Evolutionary conservation across 148 eudicot species (phyloP).

Genomic region (Heliamphora exappendiculata): DNA sequence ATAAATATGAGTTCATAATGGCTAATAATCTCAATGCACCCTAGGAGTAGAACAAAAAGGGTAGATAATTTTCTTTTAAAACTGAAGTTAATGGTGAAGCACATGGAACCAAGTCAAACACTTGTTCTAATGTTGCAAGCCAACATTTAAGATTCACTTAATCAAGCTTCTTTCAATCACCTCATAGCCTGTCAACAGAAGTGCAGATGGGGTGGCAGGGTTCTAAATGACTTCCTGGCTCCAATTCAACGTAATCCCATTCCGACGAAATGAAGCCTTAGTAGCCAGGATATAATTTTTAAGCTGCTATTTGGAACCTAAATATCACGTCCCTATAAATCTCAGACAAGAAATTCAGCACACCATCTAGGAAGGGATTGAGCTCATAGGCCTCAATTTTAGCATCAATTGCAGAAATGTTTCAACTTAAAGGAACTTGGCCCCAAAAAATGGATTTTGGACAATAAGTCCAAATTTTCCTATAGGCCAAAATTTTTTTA

Average conservation of each 20-base stretch:
- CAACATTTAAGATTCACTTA: background rate
- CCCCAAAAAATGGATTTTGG: background rate
- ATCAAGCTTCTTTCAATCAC: background rate
- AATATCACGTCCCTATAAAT: no score
- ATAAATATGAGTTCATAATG: no score
- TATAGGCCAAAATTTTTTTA: background rate
- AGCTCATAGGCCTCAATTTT: background rate
- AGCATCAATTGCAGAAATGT: background rate
- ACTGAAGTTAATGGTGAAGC: background rate
- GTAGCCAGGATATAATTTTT: background rate
- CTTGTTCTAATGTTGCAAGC: background rate
- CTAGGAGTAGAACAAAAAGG: background rate
- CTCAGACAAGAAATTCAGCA: background rate
- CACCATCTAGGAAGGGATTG: background rate
- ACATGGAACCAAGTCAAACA: background rate
- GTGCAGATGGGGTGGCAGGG: background rate
- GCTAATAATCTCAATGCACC: background rate
- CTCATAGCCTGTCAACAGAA: background rate
- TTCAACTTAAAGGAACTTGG: background rate
- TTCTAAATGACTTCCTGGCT: background rate
- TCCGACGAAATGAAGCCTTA: background rate
- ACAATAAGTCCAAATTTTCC: background rate
- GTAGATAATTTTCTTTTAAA: background rate
- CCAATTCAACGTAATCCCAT: background rate
- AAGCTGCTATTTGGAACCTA: background rate